Percentiles rank a stretch among this genome's conserved stretches.
phyloP scores from a whole-genome alignment of 2,329 filamentous ascomycete species.

The Aspergillus transmontanensis region DNA sequence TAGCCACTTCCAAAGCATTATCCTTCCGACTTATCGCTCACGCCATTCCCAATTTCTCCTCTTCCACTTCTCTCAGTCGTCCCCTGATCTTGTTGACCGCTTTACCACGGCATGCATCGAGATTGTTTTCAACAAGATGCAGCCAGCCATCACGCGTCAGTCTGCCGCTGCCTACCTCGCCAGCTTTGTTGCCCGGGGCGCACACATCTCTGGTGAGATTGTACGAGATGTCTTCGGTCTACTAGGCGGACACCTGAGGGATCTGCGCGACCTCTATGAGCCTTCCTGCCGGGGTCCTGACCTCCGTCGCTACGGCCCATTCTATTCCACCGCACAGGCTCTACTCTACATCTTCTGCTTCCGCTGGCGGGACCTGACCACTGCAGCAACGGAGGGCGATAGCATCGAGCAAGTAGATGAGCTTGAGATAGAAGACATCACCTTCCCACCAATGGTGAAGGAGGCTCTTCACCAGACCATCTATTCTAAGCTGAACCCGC shows the following conservation, averaged over 20 bases:
- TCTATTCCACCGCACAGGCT: constrained; percentile 87
- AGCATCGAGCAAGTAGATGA: constrained; percentile 58
- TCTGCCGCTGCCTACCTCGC: constrained; percentile 89
- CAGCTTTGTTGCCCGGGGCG: constrained; percentile 89
- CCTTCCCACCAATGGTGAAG: constrained; percentile 75
- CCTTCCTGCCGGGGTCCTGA: constrained; percentile 79
- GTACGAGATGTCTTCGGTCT: constrained; percentile 83
- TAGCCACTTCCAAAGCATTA: constrained; percentile 81
- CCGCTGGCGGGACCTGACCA: constrained; percentile 86
- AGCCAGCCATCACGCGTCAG: constrained; percentile 74
- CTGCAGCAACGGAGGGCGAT: constrained; percentile 57
- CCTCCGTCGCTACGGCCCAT: constrained; percentile 77
- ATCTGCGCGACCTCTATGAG: constrained; percentile 73
- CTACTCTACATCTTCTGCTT: constrained; percentile 97
- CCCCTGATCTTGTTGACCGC: constrained; percentile 74
- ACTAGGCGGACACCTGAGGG: constrained; percentile 75
- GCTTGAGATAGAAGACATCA: constrained; percentile 67
- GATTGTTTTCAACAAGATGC: constrained; percentile 68
- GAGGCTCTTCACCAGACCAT: constrained; percentile 76
- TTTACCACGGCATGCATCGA: constrained; percentile 80
- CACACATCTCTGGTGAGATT: constrained; percentile 72
- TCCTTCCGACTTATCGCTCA: constrained; percentile 87
- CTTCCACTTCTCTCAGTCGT: constrained; percentile 90
- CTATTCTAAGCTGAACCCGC: constrained; percentile 85
- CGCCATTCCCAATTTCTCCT: constrained; percentile 93